phyloP scores from a whole-genome alignment of 2,329 filamentous ascomycete genomes.

The Curvularia verruculosa region DNA sequence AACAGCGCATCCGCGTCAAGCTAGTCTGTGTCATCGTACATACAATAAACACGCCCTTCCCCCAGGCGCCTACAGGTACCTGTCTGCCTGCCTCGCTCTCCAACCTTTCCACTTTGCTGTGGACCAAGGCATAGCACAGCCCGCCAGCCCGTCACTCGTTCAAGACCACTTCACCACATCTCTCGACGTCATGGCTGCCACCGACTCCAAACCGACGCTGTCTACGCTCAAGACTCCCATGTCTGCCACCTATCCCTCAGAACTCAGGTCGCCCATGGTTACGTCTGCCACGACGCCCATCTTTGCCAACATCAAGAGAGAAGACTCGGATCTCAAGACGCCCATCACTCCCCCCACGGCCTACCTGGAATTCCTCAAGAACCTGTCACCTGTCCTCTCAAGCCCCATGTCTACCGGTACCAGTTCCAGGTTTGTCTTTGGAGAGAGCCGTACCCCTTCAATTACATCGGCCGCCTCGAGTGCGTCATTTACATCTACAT shows the following conservation, averaged over 20 bases:
- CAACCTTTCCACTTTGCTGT: conserved; percentile 33
- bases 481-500: conserved; percentile 46
- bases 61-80: conserved; percentile 35
- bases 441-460: conserved; percentile 49
- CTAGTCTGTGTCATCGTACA: conserved; percentile 33
- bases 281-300: conserved; percentile 52
- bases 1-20: conserved; percentile 37
- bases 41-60: conserved; percentile 42
- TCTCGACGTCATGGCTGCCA: conserved; percentile 46
- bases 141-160: conserved; percentile 39
- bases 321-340: conserved; percentile 68
- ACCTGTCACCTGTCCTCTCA: conserved; percentile 72
- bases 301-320: conserved; percentile 66
- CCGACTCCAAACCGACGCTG: conserved; percentile 50
- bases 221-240: conserved; percentile 61
- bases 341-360: conserved; percentile 89
- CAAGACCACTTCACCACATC: conserved; percentile 11
- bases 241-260: conserved; percentile 63
- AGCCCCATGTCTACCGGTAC: conserved; percentile 68
- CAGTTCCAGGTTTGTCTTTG: conserved; percentile 59
- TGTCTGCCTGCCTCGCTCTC: conserved; percentile 37
- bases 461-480: conserved; percentile 48
- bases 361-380: conserved; percentile 92
- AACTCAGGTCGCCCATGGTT: conserved; percentile 69
- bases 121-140: conserved; percentile 38